A percentile compares a stretch with the other conserved stretches of the same genome.
phyloP scores from a whole-genome alignment of 1,139 yeast species.

The Kurtzmaniella quercitrusa region DNA sequence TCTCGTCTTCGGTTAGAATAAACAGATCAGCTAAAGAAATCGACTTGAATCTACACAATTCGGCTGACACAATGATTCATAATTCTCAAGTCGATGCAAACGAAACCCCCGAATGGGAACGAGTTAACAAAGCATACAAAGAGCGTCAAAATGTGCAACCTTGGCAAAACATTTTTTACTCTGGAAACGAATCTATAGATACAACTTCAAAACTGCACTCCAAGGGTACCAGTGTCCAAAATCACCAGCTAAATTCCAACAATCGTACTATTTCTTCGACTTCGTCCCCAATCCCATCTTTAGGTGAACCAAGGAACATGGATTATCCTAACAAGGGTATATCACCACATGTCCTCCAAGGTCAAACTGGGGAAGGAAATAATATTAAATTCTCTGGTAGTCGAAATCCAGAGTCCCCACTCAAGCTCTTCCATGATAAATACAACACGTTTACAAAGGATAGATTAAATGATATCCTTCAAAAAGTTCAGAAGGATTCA shows the following conservation, averaged over 20 bases:
- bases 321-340: background rate
- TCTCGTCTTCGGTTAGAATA: conserved; percentile 1
- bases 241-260: background rate
- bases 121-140: conserved; percentile 27
- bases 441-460: conserved; percentile 44
- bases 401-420: conserved; percentile 31
- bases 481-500: conserved; percentile 22
- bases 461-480: conserved; percentile 28
- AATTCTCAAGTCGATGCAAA: conserved; percentile 20
- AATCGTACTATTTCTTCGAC: conserved; percentile 5
- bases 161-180: conserved; percentile 30
- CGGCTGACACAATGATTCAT: conserved; percentile 35
- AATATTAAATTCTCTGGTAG: conserved; percentile 11
- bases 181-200: conserved; percentile 6
- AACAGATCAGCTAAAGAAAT: conserved; percentile 11
- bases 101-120: conserved; percentile 39
- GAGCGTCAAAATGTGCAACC: conserved; percentile 22
- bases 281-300: conserved; percentile 8
- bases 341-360: conserved; percentile 3
- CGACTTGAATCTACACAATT: conserved; percentile 19
- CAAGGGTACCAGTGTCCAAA: background rate
- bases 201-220: background rate
- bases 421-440: conserved; percentile 35
- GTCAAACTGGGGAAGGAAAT: conserved; percentile 10
- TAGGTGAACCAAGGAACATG: background rate